Percentiles rank a stretch among this genome's conserved stretches.
Conservation (phyloP, 2,329 filamentous ascomycete genomes). For the Aspergillus piperis region DNA sequence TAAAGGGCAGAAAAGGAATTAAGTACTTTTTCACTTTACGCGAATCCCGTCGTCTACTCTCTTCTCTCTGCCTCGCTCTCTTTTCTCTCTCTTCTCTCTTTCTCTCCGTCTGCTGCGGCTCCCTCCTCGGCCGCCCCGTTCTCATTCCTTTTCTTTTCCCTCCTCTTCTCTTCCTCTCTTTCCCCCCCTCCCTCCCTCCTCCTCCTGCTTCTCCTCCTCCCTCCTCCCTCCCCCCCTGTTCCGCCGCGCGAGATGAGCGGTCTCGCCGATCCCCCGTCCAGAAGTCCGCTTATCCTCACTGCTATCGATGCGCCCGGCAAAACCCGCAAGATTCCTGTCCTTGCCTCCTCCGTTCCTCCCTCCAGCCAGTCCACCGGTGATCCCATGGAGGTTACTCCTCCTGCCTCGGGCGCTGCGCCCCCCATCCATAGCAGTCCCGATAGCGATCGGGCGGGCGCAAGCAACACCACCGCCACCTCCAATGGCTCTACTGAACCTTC, state of each 20-base stretch:
- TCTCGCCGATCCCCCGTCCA: conserved; percentile 43
- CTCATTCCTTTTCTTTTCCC: conserved; percentile 11
- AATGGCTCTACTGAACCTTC: conserved; percentile 37
- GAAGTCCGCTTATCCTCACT: conserved; percentile 47
- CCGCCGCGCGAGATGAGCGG: conserved; percentile 41
- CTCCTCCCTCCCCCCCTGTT: conserved; percentile 11
- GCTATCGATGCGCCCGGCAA: conserved; percentile 44
- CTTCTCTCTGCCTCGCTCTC: not conserved
- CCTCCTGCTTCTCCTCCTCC: conserved; percentile 4
- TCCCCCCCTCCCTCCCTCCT: conserved; percentile 21
- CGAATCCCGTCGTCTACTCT: not conserved
- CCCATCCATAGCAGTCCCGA: conserved; percentile 52
- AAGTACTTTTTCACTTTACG: no score
- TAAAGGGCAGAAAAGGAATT: no score
- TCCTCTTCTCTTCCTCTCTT: conserved; percentile 10
- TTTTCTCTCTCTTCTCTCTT: no score
- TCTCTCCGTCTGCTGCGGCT: not conserved
- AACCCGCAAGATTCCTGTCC: conserved; percentile 55
- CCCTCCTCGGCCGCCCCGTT: not conserved
- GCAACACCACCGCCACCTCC: conserved; percentile 29
- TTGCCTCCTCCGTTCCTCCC: conserved; percentile 49
- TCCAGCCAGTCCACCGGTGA: conserved; percentile 49
- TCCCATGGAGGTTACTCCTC: conserved; percentile 58
- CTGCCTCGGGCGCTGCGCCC: conserved; percentile 45
- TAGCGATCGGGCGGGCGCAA: conserved; percentile 45